Evolutionary conservation across 2,329 filamentous ascomycete genomes (phyloP).

Genomic region (Talaromyces atroroseus): DNA sequence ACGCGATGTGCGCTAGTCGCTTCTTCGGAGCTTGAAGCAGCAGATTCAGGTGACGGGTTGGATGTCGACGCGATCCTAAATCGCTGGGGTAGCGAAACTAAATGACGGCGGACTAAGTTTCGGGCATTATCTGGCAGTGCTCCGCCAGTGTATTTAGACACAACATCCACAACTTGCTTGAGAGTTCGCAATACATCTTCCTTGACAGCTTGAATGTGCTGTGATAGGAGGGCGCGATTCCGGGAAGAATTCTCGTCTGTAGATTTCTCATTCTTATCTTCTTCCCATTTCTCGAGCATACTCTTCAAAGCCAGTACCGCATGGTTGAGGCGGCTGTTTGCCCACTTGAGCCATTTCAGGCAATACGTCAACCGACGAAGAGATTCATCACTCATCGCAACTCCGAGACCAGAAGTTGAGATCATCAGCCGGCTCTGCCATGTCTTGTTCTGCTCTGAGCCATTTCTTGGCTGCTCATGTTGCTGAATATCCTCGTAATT

Average conservation of each 20-base stretch:
- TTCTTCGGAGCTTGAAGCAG: slow-evolving; percentile 38
- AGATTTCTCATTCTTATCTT: slow-evolving; percentile 30
- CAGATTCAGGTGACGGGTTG: slow-evolving; percentile 28
- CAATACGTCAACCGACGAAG: slow-evolving; percentile 80
- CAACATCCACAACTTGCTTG: slow-evolving; percentile 73
- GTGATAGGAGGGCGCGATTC: slow-evolving; percentile 49
- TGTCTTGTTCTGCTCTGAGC: slow-evolving; percentile 33
- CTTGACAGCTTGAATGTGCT: slow-evolving; percentile 18
- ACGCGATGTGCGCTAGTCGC: slow-evolving; percentile 65
- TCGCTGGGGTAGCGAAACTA: slow-evolving; percentile 76
- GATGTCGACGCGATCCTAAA: slow-evolving; percentile 67
- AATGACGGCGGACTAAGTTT: slow-evolving; percentile 72
- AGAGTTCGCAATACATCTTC: slow-evolving; percentile 38
- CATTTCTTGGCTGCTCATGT: slow-evolving; percentile 15
- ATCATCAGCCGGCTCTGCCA: slow-evolving; percentile 85
- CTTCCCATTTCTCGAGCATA: slow-evolving; percentile 76
- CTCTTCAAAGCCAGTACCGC: slow-evolving; percentile 68
- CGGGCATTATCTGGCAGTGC: slow-evolving; percentile 85
- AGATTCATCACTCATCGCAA: slow-evolving; percentile 86
- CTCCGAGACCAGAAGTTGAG: slow-evolving; percentile 82
- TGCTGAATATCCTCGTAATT: slow-evolving; percentile 60
- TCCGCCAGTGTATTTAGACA: slow-evolving; percentile 86
- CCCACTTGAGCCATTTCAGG: slow-evolving; percentile 70
- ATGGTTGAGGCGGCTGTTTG: slow-evolving; percentile 72
- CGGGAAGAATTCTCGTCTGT: slow-evolving; percentile 24